Percentiles rank a stretch among this genome's conserved stretches.
Conservation (phyloP, 2,329 filamentous ascomycete genomes). For the Cercospora zeina region DNA sequence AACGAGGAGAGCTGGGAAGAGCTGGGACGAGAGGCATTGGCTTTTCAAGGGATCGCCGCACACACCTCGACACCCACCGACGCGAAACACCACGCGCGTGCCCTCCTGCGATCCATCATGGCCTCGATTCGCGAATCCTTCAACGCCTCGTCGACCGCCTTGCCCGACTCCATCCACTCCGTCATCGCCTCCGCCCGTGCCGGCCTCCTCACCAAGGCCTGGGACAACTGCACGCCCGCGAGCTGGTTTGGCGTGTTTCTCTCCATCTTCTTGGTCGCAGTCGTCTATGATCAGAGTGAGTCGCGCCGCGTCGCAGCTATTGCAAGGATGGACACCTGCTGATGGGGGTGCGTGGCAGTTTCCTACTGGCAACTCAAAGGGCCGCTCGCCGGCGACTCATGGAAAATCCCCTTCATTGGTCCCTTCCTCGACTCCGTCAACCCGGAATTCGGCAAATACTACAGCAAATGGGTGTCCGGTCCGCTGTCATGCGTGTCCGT, state of each 20-base stretch:
- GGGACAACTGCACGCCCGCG: slow-evolving; percentile 51
- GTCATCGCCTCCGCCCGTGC: slow-evolving; percentile 62
- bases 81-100: slow-evolving; percentile 6
- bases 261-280: slow-evolving; percentile 67
- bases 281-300: slow-evolving; percentile 90
- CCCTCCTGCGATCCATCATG: slow-evolving; percentile 26
- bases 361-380: slow-evolving; percentile 52
- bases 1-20: neutral
- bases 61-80: neutral
- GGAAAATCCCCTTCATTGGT: slow-evolving; percentile 64
- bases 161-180: slow-evolving; percentile 53
- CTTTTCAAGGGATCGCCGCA: slow-evolving; percentile 3
- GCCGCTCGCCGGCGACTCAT: slow-evolving; percentile 49
- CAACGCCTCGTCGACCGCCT: slow-evolving; percentile 37
- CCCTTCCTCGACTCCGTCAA: slow-evolving; percentile 90
- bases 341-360: slow-evolving; percentile 37
- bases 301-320: slow-evolving; percentile 30
- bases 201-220: slow-evolving; percentile 57
- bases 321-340: neutral
- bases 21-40: slow-evolving; percentile 3
- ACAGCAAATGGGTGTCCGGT: slow-evolving; percentile 88
- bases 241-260: slow-evolving; percentile 67
- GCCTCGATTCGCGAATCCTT: slow-evolving; percentile 39
- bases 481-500: slow-evolving; percentile 95
- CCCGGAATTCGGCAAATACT: slow-evolving; percentile 87